Percentiles rank a stretch among this genome's conserved stretches.
phyloP scores from a whole-genome alignment of 495 filamentous ascomycete genomes.

The Acidomyces sp. region DNA sequence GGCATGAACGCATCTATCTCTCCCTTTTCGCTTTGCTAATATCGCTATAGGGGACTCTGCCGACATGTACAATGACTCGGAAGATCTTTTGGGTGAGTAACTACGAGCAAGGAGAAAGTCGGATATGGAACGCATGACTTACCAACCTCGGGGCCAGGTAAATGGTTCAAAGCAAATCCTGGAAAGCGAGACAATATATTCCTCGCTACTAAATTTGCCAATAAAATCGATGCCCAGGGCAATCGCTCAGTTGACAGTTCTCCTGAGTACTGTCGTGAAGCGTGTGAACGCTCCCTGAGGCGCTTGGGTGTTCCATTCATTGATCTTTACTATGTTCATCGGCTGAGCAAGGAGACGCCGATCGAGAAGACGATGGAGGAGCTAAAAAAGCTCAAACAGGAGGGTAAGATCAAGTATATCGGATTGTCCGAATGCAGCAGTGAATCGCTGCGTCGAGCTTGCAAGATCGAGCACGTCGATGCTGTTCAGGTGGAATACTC shows the following conservation, averaged over 20 bases:
- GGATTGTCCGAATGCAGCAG: constrained; percentile 45
- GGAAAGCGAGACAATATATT: constrained; percentile 25
- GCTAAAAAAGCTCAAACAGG: constrained; percentile 29
- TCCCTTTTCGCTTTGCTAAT: too few species aligned
- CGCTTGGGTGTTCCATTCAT: constrained; percentile 21
- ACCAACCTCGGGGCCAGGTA: constrained; percentile 6
- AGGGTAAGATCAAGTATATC: constrained; percentile 48
- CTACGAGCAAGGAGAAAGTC: neutral
- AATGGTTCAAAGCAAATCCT: constrained; percentile 23
- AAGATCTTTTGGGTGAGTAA: constrained; percentile 12
- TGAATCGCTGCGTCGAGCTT: constrained; percentile 44
- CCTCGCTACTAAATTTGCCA: constrained; percentile 26
- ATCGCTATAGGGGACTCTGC: too few species aligned
- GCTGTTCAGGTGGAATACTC: constrained; percentile 52
- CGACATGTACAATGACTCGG: constrained; percentile 22
- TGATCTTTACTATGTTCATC: constrained; percentile 46
- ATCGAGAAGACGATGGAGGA: constrained; percentile 51
- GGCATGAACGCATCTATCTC: too few species aligned
- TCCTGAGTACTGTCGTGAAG: constrained; percentile 22
- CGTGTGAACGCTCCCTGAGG: constrained; percentile 16
- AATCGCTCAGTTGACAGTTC: constrained; percentile 9
- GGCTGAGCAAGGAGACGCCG: constrained; percentile 40
- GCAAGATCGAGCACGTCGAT: constrained; percentile 44
- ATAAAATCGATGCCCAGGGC: constrained; percentile 10
- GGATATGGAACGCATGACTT: neutral